Percentiles rank a stretch among this genome's conserved stretches.
These are phyloP conservation scores for Rosa rugosa DNA, from an alignment of 306 rosid genomes.

Conservation along the genomic window DNA sequence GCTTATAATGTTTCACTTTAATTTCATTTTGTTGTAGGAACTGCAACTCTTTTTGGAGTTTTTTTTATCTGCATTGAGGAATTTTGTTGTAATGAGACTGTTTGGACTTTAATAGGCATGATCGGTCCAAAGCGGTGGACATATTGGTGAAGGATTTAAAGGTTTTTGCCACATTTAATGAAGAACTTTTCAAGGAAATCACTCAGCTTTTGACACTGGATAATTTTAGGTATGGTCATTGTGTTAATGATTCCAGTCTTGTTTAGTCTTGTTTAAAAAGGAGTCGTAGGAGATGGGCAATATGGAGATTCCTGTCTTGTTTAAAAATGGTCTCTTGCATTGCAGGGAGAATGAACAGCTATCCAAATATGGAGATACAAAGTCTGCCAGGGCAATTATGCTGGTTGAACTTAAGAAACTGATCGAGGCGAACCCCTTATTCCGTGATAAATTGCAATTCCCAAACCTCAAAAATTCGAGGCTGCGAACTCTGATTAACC, in stretches of 20 bases:
- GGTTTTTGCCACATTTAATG: conserved; percentile 87
- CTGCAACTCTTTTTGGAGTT: neutral
- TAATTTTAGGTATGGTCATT: conserved; percentile 66
- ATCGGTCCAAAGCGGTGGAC: conserved; percentile 88
- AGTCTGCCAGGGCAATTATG: conserved; percentile 96
- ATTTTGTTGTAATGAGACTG: conserved; percentile 9
- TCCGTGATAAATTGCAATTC: conserved; percentile 95
- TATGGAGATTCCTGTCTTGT: too few relatives aligned
- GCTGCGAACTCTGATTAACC: conserved; percentile 92
- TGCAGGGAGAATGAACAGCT: conserved; percentile 90
- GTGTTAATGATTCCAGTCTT: neutral
- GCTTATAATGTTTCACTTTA: conserved; percentile 25
- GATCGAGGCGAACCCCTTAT: conserved; percentile 93
- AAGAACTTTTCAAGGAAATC: conserved; percentile 92
- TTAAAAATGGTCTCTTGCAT: conserved; percentile 26
- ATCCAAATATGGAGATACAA: conserved; percentile 96
- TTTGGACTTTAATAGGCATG: conserved; percentile 62
- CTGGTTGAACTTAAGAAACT: conserved; percentile 96
- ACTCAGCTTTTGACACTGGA: conserved; percentile 93
- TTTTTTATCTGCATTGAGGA: conserved; percentile 12
- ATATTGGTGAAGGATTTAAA: conserved; percentile 88
- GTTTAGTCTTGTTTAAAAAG: conserved; percentile 8
- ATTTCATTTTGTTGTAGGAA: neutral
- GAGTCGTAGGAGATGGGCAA: conserved; percentile 5
- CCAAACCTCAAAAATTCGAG: conserved; percentile 94